Evolutionary conservation across 805 yeast genomes (phyloP).

Genomic region (Pichia kluyveri): DNA sequence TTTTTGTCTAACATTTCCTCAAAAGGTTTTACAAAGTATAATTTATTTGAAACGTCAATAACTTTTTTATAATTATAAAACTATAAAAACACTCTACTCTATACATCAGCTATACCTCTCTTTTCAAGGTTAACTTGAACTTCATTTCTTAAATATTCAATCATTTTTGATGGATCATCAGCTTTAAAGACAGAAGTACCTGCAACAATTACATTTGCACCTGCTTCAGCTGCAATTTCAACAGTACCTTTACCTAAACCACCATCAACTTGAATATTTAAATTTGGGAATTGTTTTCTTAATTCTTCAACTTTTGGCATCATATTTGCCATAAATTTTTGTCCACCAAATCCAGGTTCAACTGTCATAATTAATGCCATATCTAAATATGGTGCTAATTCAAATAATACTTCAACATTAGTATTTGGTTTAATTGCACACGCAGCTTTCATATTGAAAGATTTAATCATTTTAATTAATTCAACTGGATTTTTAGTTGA

Average conservation of each 20-base stretch:
- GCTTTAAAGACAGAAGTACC: slow-evolving; percentile 93
- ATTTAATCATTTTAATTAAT: slow-evolving; percentile 67
- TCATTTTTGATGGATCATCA: slow-evolving; percentile 66
- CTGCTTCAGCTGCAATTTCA: slow-evolving; percentile 86
- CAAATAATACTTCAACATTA: slow-evolving; percentile 60
- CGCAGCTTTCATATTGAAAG: slow-evolving; percentile 83
- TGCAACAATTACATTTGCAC: slow-evolving; percentile 97
- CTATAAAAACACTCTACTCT: neutral
- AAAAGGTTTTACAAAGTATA: no score
- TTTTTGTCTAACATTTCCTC: no score
- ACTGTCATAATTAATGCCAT: slow-evolving; percentile 98
- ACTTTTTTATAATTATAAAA: no score
- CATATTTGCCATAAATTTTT: slow-evolving; percentile 89
- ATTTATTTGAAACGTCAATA: no score
- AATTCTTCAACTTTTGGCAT: slow-evolving; percentile 87
- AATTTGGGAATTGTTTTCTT: slow-evolving; percentile 62
- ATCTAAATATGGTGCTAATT: slow-evolving; percentile 64
- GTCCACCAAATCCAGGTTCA: slow-evolving; percentile 99
- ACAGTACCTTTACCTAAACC: slow-evolving; percentile 86
- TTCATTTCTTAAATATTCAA: slow-evolving; percentile 52
- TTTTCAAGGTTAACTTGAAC: slow-evolving; percentile 40
- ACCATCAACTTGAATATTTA: slow-evolving; percentile 94
- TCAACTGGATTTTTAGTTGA: slow-evolving; percentile 72
- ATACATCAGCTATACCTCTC: slow-evolving; percentile 1
- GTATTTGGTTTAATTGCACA: slow-evolving; percentile 94